phyloP scores from a whole-genome alignment of 441 rosid species.

The Adansonia rubrostipa region DNA sequence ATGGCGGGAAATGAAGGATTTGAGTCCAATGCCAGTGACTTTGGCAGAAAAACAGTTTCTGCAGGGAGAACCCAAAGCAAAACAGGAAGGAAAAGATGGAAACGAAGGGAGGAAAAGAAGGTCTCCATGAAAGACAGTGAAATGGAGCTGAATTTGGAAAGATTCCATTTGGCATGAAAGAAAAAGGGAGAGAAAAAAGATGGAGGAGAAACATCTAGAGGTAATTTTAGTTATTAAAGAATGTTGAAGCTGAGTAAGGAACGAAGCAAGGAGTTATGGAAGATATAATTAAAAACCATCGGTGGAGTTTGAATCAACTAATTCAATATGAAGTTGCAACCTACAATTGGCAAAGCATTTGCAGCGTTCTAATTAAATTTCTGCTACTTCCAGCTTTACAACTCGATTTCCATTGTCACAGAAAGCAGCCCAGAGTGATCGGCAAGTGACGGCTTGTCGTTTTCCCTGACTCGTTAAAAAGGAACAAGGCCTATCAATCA shows the following conservation, averaged over 20 bases:
- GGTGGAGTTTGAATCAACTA: background rate
- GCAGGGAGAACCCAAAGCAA: slow-evolving; percentile 24
- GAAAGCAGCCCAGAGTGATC: background rate
- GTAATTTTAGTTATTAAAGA: slow-evolving; percentile 3
- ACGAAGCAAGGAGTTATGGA: slow-evolving; percentile 19
- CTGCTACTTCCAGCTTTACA: background rate
- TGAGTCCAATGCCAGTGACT: slow-evolving; percentile 13
- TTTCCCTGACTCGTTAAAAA: background rate
- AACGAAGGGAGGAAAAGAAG: slow-evolving; percentile 11
- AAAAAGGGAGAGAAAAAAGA: background rate
- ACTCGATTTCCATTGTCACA: background rate
- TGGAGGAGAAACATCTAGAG: slow-evolving; percentile 2
- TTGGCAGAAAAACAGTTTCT: slow-evolving; percentile 20
- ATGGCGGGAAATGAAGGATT: background rate
- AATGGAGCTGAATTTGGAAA: slow-evolving; percentile 13
- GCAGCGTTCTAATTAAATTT: background rate
- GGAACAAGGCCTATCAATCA: background rate
- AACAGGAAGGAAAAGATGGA: slow-evolving; percentile 8
- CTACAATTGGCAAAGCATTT: background rate
- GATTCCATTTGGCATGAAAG: slow-evolving; percentile 27
- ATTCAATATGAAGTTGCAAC: background rate
- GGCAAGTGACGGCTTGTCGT: background rate
- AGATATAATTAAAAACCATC: slow-evolving; percentile 4
- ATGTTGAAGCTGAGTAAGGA: slow-evolving; percentile 9
- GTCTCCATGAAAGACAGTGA: slow-evolving; percentile 26